These are phyloP conservation scores for Cerrena zonata DNA, from an alignment of 1,284 basidiomycete species.

Conservation along the genomic window DNA sequence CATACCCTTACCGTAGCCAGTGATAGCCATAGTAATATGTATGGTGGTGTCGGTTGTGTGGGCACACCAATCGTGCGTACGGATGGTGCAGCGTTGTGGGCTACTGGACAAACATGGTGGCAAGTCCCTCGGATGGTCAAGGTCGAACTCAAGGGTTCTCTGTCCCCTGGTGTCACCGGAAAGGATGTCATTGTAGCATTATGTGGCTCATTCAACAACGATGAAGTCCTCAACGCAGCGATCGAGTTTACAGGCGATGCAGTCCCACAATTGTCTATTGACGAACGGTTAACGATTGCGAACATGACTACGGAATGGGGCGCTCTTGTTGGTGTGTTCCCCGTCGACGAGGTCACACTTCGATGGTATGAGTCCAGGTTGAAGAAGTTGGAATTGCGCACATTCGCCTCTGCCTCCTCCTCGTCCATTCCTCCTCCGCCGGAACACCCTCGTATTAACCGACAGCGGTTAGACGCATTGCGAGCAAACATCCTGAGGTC, in stretches of 20 bases:
- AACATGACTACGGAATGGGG: slow-evolving; percentile 99
- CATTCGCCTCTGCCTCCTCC: slow-evolving; percentile 55
- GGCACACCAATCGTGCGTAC: slow-evolving; percentile 95
- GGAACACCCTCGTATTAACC: slow-evolving; percentile 85
- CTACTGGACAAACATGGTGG: slow-evolving; percentile 99
- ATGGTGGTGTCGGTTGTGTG: slow-evolving; percentile 94
- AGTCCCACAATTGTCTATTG: slow-evolving; percentile 73
- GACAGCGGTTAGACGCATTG: slow-evolving; percentile 63
- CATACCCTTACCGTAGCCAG: slow-evolving; percentile 90
- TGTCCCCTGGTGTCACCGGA: slow-evolving; percentile 88
- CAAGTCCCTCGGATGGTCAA: slow-evolving; percentile 96
- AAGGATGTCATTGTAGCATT: slow-evolving; percentile 98
- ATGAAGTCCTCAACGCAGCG: slow-evolving; percentile 96
- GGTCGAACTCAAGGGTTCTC: slow-evolving; percentile 81
- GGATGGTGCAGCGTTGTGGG: slow-evolving; percentile 94
- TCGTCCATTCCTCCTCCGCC: slow-evolving; percentile 63
- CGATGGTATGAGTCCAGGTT: slow-evolving; percentile 86
- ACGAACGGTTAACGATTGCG: slow-evolving; percentile 91
- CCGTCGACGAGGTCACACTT: slow-evolving; percentile 79
- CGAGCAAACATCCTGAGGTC: slow-evolving; percentile 56
- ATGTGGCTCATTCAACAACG: slow-evolving; percentile 93
- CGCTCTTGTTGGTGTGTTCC: slow-evolving; percentile 92
- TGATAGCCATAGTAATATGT: slow-evolving; percentile 98
- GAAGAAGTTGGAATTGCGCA: slow-evolving; percentile 72
- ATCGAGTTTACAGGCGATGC: slow-evolving; percentile 97